Conservation (phyloP, 495 filamentous ascomycete species). For the Lasiosphaeriaceae sp. region DNA sequence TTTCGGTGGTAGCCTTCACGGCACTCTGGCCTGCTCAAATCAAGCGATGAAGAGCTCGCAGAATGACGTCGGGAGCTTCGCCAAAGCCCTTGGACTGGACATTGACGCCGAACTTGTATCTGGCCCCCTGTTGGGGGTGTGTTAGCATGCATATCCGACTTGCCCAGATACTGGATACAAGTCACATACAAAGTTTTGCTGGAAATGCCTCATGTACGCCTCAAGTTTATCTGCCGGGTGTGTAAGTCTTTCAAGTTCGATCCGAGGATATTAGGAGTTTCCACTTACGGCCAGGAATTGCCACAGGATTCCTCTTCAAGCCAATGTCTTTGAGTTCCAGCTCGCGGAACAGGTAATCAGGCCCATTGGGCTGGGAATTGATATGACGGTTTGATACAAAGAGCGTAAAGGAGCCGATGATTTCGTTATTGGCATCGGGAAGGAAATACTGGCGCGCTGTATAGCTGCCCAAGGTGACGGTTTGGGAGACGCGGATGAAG, state of each 20-base stretch:
- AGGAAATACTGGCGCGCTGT: constrained; percentile 30
- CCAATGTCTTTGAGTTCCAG: constrained; percentile 58
- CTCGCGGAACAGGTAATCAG: constrained; percentile 59
- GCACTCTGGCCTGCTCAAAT: constrained; percentile 59
- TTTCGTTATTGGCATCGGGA: constrained; percentile 19
- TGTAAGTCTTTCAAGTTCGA: not conserved
- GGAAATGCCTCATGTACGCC: constrained; percentile 62
- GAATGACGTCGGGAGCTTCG: constrained; percentile 55
- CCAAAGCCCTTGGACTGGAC: constrained; percentile 61
- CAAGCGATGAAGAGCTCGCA: constrained; percentile 55
- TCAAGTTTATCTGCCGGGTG: constrained; percentile 29
- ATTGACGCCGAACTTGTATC: constrained; percentile 75
- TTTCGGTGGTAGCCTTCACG: constrained; percentile 27
- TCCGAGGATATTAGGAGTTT: no score
- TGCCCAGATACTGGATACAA: no score
- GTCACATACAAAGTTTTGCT: constrained; percentile 67
- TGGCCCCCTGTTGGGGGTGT: constrained; percentile 58
- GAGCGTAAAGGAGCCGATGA: constrained; percentile 59
- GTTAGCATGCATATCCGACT: no score
- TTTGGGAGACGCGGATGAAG: constrained; percentile 3
- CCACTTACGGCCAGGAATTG: constrained; percentile 24
- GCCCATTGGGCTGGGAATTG: constrained; percentile 48
- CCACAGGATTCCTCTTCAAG: constrained; percentile 51
- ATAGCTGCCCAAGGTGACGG: constrained; percentile 20
- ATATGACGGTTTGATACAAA: constrained; percentile 52